These are phyloP conservation scores for Penstemon davidsonii DNA, from an alignment of 257 asterid genomes.

Conservation along the genomic window DNA sequence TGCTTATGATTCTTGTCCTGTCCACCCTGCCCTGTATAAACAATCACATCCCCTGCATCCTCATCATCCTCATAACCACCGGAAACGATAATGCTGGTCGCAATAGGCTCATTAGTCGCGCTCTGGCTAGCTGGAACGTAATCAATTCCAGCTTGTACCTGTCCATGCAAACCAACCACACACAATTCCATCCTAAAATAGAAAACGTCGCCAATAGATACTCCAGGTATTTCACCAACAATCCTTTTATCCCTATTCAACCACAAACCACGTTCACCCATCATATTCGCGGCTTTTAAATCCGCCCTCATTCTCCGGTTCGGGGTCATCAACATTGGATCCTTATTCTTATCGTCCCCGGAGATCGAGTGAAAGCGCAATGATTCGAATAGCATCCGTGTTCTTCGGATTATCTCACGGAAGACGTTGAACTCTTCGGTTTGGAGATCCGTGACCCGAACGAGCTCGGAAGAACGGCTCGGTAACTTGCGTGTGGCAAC, in stretches of 20 bases:
- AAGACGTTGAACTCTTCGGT: conserved; percentile 54
- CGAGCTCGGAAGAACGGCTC: conserved; percentile 72
- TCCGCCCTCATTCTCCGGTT: conserved; percentile 54
- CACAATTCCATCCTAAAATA: conserved; percentile 84
- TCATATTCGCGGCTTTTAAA: conserved; percentile 58
- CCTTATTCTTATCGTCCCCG: conserved; percentile 49
- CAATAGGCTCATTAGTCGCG: conserved; percentile 83
- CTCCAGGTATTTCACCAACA: conserved; percentile 81
- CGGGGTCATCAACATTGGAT: neutral
- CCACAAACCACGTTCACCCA: conserved; percentile 68
- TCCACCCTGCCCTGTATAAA: conserved; percentile 97
- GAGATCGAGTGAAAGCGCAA: conserved; percentile 50
- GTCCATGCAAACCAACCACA: conserved; percentile 86
- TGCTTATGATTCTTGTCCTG: conserved; percentile 67
- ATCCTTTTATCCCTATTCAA: conserved; percentile 75
- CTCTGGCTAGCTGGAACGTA: conserved; percentile 68
- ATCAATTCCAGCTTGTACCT: conserved; percentile 87
- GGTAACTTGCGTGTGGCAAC: conserved; percentile 31
- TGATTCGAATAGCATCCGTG: conserved; percentile 74
- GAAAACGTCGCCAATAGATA: conserved; percentile 71
- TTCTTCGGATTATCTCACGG: conserved; percentile 47
- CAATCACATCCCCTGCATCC: conserved; percentile 75
- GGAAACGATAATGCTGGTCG: conserved; percentile 83
- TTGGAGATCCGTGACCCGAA: conserved; percentile 66
- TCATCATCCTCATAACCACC: conserved; percentile 94